phyloP scores from a whole-genome alignment of 2,329 filamentous ascomycete species.

The Clarireedia paspali region DNA sequence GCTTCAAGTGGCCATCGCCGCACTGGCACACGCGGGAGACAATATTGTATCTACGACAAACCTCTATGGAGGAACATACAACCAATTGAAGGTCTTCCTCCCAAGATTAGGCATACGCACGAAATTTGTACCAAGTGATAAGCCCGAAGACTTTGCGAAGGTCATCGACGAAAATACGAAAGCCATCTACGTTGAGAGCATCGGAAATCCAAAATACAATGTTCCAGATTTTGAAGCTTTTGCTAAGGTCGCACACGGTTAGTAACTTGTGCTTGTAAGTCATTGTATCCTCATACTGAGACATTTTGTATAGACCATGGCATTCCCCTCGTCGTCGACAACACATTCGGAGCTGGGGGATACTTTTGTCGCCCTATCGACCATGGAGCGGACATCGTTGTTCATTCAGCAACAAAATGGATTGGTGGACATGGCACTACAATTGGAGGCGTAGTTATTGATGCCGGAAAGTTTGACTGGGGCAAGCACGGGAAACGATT shows the following conservation, averaged over 20 bases:
- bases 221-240: slow-evolving; percentile 89
- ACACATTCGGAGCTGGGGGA: slow-evolving; percentile 89
- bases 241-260: slow-evolving; percentile 67
- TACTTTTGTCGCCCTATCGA: slow-evolving; percentile 82
- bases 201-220: slow-evolving; percentile 85
- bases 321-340: slow-evolving; percentile 63
- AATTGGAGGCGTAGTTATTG: slow-evolving; percentile 76
- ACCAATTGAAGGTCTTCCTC: slow-evolving; percentile 88
- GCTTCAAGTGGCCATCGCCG: slow-evolving; percentile 50
- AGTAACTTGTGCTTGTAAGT: not conserved
- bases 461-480: slow-evolving; percentile 92
- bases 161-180: slow-evolving; percentile 91
- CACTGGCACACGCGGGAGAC: slow-evolving; percentile 77
- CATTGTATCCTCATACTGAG: not conserved
- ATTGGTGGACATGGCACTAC: slow-evolving; percentile 93
- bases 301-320: slow-evolving; percentile 32
- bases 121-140: slow-evolving; percentile 80
- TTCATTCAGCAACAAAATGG: slow-evolving; percentile 94
- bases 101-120: slow-evolving; percentile 76
- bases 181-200: slow-evolving; percentile 83
- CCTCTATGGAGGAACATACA: slow-evolving; percentile 92
- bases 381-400: slow-evolving; percentile 72
- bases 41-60: slow-evolving; percentile 90
- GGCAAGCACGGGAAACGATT: slow-evolving; percentile 78
- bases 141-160: slow-evolving; percentile 66